Percentiles rank a stretch among this genome's conserved stretches.
phyloP scores from a whole-genome alignment of 306 rosid species.

The Prosopis cineraria region DNA sequence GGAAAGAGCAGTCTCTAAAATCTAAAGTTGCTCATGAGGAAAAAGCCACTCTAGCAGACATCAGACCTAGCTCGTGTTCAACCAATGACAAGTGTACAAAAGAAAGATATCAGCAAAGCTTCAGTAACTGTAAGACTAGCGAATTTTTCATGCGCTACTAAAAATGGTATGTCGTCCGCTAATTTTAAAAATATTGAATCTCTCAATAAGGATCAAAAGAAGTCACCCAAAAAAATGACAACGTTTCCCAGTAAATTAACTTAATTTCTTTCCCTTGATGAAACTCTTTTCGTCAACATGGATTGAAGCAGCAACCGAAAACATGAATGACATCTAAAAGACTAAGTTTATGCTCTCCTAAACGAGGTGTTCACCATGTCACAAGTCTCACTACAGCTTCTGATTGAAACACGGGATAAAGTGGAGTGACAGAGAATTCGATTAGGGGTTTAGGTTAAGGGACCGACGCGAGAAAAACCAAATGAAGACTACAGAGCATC shows the following conservation, averaged over 20 bases:
- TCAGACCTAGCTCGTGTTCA: not conserved
- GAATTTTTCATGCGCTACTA: constrained; percentile 5
- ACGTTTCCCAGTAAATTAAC: constrained; percentile 14
- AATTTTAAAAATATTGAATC: not conserved
- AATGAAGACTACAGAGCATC: not conserved
- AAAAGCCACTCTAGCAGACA: not conserved
- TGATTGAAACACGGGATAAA: constrained; percentile 23
- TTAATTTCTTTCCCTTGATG: not conserved
- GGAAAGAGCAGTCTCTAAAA: not conserved
- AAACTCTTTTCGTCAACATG: constrained; percentile 13
- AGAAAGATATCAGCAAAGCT: not conserved
- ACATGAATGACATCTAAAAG: not conserved
- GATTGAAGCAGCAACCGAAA: constrained; percentile 16
- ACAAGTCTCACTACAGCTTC: constrained; percentile 16
- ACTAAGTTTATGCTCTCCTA: not conserved
- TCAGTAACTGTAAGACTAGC: not conserved
- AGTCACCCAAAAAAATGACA: not conserved
- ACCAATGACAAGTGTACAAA: constrained; percentile 2
- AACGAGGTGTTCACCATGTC: constrained; percentile 42
- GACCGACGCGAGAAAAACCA: not conserved
- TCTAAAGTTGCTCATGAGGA: not conserved
- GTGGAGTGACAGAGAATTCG: constrained; percentile 12
- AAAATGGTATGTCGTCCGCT: not conserved
- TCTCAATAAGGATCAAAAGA: not conserved
- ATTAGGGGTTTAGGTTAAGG: constrained; percentile 36